Base-by-base conservation (phyloP, 1,284 basidiomycete species). In the Meira miltonrushii region DNA sequence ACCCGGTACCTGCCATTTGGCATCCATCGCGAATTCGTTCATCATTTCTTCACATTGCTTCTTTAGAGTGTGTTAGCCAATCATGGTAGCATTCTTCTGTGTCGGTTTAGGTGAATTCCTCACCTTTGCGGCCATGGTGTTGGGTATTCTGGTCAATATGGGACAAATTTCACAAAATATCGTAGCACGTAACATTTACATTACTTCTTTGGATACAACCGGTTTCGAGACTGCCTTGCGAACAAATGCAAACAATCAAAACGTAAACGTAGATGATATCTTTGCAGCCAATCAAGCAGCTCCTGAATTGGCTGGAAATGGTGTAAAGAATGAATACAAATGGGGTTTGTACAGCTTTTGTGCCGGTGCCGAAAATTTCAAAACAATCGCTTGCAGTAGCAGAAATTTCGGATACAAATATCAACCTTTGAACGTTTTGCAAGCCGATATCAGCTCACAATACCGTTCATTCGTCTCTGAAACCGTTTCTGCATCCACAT, bases 131-230 rank as follows among this genome's bases (percentile, higher is more conserved):
- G 75, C 75, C 11, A 69, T 71, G 46, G 61, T 69, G 39, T 63
- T 77, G 21, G 61, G 58, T 37, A 68, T 77, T 17, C 59, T 77
- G 55, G 56, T 53, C 52, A 58, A 58, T 33, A 68, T 76, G 25
- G 69, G 72, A 19, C 74, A 76, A 57, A 49, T 76, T 13, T 65
- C 71, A 39, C 55, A 69, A 48, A 77, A 77, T 66, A 69, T 77
- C 49, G 75, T 77, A 19, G 63, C 75, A 2, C 68, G 74, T 19
- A 67, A 72, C 67, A 71, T 77, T 52, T 63, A 66, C 21, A 66
- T 61, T 62, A 66, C 68, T 54, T 44, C 39, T 13, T 56, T 74
- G 15, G 58, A 65, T 60, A 64, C 69, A 3, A 11, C 47, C 4
- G 59, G 57, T 21, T 60, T 72, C 15, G 58, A 64, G 12, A 43